A percentile compares a stretch with the other conserved stretches of the same genome.
These are phyloP conservation scores for Proliferodiscus dingleyae DNA, from an alignment of 2,329 filamentous ascomycete species.

Conservation along the genomic window DNA sequence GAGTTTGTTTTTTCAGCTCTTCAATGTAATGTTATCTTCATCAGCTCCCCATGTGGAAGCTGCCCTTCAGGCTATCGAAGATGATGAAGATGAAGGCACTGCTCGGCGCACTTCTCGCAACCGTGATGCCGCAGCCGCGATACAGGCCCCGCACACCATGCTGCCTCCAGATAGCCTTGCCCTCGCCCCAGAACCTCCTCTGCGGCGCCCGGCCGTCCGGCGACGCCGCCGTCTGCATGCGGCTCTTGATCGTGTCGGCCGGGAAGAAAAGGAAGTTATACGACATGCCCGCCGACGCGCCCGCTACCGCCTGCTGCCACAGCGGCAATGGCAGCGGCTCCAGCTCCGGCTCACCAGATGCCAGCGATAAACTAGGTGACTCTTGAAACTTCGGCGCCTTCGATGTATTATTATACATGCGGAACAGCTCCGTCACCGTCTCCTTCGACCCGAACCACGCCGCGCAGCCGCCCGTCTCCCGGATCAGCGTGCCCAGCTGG, in stretches of 20 bases:
- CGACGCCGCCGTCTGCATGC: constrained; percentile 77
- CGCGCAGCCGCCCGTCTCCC: constrained; percentile 87
- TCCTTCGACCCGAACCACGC: constrained; percentile 96
- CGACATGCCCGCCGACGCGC: constrained; percentile 81
- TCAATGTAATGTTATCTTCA: too few species aligned
- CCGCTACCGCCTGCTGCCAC: constrained; percentile 82
- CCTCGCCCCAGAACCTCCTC: constrained; percentile 75
- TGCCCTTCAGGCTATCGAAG: constrained; percentile 77
- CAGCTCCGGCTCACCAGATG: too few species aligned
- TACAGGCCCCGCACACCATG: constrained; percentile 84
- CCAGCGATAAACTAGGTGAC: too few species aligned
- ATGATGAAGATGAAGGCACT: constrained; percentile 98
- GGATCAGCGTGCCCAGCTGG: constrained; percentile 86
- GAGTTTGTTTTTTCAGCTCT: too few species aligned
- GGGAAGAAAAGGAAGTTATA: constrained; percentile 99
- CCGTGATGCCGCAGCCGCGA: constrained; percentile 91
- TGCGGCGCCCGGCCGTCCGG: too few species aligned
- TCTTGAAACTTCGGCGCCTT: too few species aligned
- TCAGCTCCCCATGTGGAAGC: constrained; percentile 50
- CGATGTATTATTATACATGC: constrained; percentile 40
- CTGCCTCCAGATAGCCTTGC: constrained; percentile 69
- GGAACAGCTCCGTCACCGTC: constrained; percentile 53
- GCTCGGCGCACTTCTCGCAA: constrained; percentile 80
- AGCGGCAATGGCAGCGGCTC: constrained; percentile 56
- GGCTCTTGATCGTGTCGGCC: constrained; percentile 93